These are phyloP conservation scores for Agaricales sp. DNA, from an alignment of 1,284 basidiomycete species.

Conservation along the genomic window DNA sequence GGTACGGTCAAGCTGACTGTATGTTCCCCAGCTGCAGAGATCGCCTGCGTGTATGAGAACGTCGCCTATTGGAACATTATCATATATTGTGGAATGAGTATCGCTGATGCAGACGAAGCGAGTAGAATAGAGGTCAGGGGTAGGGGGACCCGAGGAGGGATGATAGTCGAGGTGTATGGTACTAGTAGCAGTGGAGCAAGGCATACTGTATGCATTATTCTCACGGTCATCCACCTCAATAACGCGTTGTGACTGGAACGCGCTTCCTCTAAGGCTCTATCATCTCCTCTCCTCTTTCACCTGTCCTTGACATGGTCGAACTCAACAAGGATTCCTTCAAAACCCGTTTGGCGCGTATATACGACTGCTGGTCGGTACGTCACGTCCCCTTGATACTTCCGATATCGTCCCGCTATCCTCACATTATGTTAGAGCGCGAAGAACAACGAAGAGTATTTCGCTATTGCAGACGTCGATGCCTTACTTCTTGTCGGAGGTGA, in stretches of 20 bases:
- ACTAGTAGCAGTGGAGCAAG: too few species aligned
- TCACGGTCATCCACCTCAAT: too few species aligned
- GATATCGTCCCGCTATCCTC: slow-evolving; percentile 16
- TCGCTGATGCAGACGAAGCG: slow-evolving; percentile 63
- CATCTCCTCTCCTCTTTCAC: slow-evolving; percentile 12
- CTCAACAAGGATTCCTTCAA: slow-evolving; percentile 54
- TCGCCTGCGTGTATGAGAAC: slow-evolving; percentile 59
- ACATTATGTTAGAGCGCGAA: slow-evolving; percentile 34
- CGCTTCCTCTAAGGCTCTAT: too few species aligned
- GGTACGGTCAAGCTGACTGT: slow-evolving; percentile 35
- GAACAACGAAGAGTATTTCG: slow-evolving; percentile 60
- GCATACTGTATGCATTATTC: too few species aligned
- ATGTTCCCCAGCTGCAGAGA: slow-evolving; percentile 37
- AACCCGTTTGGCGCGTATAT: slow-evolving; percentile 55
- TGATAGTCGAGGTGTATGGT: slow-evolving; percentile 4
- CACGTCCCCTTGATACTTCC: slow-evolving; percentile 2
- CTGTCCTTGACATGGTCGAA: slow-evolving; percentile 17
- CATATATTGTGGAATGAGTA: slow-evolving; percentile 38
- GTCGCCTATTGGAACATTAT: slow-evolving; percentile 44
- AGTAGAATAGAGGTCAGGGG: slow-evolving; percentile 19
- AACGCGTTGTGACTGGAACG: too few species aligned
- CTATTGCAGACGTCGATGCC: slow-evolving; percentile 58
- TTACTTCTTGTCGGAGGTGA: slow-evolving; percentile 78
- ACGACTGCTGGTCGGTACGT: slow-evolving; percentile 69
- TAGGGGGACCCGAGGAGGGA: neutral